Conservation (phyloP, 306 rosid genomes). For the Cucurbita moschata region DNA sequence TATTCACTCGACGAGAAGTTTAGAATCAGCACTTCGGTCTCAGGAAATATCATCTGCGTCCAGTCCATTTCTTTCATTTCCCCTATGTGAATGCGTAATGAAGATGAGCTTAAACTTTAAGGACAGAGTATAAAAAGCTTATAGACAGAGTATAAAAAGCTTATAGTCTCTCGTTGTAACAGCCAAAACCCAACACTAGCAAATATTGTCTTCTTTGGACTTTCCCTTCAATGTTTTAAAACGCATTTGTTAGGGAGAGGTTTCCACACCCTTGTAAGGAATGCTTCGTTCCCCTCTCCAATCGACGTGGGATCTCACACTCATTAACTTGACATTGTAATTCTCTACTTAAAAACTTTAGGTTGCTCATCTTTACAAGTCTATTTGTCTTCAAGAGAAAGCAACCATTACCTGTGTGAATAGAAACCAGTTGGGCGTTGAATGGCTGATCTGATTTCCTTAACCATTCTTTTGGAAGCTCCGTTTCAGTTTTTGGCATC, state of each 20-base stretch:
- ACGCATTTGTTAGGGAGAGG: no score
- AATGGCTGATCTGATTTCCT: constrained; percentile 39
- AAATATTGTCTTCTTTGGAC: no score
- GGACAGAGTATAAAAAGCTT: not conserved
- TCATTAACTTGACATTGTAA: not conserved
- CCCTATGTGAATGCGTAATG: constrained; percentile 25
- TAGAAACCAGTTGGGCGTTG: constrained; percentile 57
- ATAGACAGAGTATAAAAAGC: not conserved
- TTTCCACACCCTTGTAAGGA: no score
- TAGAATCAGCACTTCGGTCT: constrained; percentile 63
- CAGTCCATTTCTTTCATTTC: constrained; percentile 79
- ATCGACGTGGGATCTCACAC: not conserved
- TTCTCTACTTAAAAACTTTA: not conserved
- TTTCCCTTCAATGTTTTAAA: no score
- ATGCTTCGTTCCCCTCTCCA: no score
- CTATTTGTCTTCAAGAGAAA: not conserved
- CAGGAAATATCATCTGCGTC: constrained; percentile 57
- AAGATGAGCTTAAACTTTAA: constrained; percentile 1
- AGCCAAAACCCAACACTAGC: no score
- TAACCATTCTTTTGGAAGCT: constrained; percentile 70
- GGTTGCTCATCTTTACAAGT: not conserved
- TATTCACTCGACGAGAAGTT: constrained; percentile 54
- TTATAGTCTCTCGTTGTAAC: not conserved
- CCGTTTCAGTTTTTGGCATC: constrained; percentile 57
- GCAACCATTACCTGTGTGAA: constrained; percentile 61